Evolutionary conservation across 2,329 filamentous ascomycete genomes (phyloP), one percentile per base, ranked within the genome.

Genomic region (Ophiostoma novo-ulmi): DNA sequence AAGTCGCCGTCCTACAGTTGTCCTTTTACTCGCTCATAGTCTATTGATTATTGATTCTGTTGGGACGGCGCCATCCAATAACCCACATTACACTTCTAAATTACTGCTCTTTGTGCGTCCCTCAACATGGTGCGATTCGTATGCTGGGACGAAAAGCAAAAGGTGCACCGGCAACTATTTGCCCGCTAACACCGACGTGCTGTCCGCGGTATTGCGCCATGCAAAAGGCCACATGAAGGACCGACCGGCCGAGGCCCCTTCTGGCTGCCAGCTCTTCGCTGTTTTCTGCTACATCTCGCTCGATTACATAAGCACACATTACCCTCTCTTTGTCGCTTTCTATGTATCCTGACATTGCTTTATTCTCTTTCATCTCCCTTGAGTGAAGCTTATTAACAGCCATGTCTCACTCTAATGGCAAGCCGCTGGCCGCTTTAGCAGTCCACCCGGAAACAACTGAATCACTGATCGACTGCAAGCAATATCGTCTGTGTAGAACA

Each of bases 231-330:
- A 58, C 52, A 26, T 13, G 52, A 20, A 65, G 36, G 36, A 39
- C 63, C 63, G 63, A 65, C 36, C 63, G 63, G 36, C 63, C 63
- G 63, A 65, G 63, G 63, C 63, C 36, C 63, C 35, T 35, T 58
- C n/a, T 58, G 52, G 52, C 22, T 58, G 52, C n/a, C 58, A 31
- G 58, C 26, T 64, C 26, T 63, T 63, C 13, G 22, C 26, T 44
- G 5, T 44, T 44, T 17, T 44, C 41, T 44, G 13, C 41, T 20
- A 44, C 44, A 48, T 61, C n/a, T 5, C 31, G 31, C 5, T 3
- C n/a, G 61, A 17, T 65, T 65, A 65, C 35, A 65, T 65, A 65
- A 65, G 0, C 26, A 64, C 4, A 36, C 2, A 7, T 1, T 31
- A 11, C 8, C 7, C 8, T 61, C n/a, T 58, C 10, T 31, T 61